Percentiles rank a stretch among this genome's conserved stretches.
These are phyloP conservation scores for Gossypium turneri DNA, from an alignment of 345 rosid genomes.

Conservation along the genomic window DNA sequence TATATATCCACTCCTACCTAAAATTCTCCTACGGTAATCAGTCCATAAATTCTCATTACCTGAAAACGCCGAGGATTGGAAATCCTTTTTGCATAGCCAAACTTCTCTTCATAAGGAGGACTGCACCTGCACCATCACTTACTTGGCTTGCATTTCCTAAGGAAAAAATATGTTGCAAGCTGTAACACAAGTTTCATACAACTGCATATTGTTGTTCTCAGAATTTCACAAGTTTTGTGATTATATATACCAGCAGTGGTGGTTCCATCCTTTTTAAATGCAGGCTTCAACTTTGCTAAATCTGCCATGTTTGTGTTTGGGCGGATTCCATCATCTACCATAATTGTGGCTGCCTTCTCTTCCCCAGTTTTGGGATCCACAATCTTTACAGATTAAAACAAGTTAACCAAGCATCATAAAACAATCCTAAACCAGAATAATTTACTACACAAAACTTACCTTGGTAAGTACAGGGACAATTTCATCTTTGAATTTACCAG, in stretches of 20 bases:
- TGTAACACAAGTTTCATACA: slow-evolving; percentile 14
- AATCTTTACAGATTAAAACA: slow-evolving; percentile 38
- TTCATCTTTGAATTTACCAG: slow-evolving; percentile 90
- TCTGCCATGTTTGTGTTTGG: slow-evolving; percentile 56
- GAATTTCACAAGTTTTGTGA: neutral
- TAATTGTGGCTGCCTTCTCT: slow-evolving; percentile 55
- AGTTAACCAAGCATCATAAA: slow-evolving; percentile 10
- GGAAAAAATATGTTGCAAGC: neutral
- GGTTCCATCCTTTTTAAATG: slow-evolving; percentile 70
- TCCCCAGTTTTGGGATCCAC: slow-evolving; percentile 79
- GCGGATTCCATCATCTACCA: slow-evolving; percentile 84
- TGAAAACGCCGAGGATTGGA: slow-evolving; percentile 87
- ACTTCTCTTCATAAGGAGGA: slow-evolving; percentile 88
- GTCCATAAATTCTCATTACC: slow-evolving; percentile 35
- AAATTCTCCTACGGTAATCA: no score
- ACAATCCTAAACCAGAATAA: neutral
- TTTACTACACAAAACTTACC: slow-evolving; percentile 37
- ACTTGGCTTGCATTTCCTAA: slow-evolving; percentile 93
- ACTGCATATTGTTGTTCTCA: neutral
- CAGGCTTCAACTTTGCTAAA: slow-evolving; percentile 84
- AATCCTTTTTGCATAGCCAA: slow-evolving; percentile 79
- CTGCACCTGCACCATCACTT: slow-evolving; percentile 98
- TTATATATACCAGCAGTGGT: slow-evolving; percentile 86
- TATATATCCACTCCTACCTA: no score
- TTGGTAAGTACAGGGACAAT: slow-evolving; percentile 77